phyloP scores from a whole-genome alignment of 306 rosid genomes.

The Malus sylvestris region DNA sequence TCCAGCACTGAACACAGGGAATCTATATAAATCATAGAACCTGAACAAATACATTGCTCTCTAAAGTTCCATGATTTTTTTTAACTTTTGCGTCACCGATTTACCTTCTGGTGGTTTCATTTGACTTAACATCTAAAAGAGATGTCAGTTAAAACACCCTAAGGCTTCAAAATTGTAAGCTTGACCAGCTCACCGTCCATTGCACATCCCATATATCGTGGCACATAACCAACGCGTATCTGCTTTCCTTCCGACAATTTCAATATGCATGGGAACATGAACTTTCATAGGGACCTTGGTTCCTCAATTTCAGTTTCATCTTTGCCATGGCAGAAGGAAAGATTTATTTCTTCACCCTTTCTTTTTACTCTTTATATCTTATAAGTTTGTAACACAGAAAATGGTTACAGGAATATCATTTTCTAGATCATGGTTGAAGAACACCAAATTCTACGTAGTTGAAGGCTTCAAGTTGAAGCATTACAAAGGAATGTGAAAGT shows the following conservation, averaged over 20 bases:
- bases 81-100: too few species aligned
- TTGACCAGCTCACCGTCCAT: conserved; percentile 27
- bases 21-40: too few species aligned
- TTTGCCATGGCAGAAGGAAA: conserved; percentile 12
- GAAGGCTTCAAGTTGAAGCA: too few species aligned
- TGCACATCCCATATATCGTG: too few species aligned
- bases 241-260: not conserved
- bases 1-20: too few species aligned
- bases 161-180: conserved; percentile 28
- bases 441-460: not conserved
- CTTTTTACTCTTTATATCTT: not conserved
- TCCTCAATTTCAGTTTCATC: conserved; percentile 24
- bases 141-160: conserved; percentile 24
- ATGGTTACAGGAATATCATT: not conserved
- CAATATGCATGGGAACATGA: not conserved
- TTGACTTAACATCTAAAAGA: conserved; percentile 24
- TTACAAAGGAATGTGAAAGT: too few species aligned
- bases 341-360: not conserved
- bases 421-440: not conserved
- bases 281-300: conserved; percentile 25
- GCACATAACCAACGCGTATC: too few species aligned
- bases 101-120: conserved; percentile 31
- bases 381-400: not conserved
- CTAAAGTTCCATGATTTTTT: not conserved
- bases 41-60: not conserved